A percentile compares a stretch with the other conserved stretches of the same genome.
phyloP scores from a whole-genome alignment of 495 filamentous ascomycete genomes.

The Clohesyomyces aquaticus region DNA sequence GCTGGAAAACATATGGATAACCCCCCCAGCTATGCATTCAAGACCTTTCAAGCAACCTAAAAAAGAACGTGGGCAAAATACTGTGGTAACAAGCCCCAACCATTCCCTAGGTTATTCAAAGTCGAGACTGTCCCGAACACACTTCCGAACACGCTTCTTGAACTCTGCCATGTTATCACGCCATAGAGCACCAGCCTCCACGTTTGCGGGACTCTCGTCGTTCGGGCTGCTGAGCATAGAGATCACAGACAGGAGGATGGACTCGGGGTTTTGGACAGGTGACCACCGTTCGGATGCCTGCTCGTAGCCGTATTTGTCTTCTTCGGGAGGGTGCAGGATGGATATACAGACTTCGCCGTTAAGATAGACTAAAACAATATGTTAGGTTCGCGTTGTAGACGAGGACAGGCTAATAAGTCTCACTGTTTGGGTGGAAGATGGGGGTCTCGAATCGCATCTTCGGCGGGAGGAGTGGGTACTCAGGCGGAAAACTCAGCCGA shows the following conservation, averaged over 20 bases:
- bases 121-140: conserved; percentile 80
- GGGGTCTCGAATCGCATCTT: conserved; percentile 88
- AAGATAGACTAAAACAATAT: conserved; percentile 67
- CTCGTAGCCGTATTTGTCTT: conserved; percentile 96
- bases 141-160: conserved; percentile 71
- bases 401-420: conserved; percentile 19
- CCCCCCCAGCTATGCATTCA: neutral
- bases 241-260: conserved; percentile 89
- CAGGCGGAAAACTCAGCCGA: conserved; percentile 72
- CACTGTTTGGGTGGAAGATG: conserved; percentile 92
- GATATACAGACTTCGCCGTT: conserved; percentile 93
- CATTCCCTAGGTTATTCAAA: conserved; percentile 13
- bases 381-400: conserved; percentile 6
- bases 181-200: conserved; percentile 88
- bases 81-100: neutral
- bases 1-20: neutral
- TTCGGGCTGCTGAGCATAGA: conserved; percentile 92
- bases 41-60: neutral
- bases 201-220: conserved; percentile 92
- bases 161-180: conserved; percentile 83
- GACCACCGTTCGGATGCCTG: conserved; percentile 89
- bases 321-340: conserved; percentile 93
- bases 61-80: neutral
- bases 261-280: conserved; percentile 96
- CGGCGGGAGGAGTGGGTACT: conserved; percentile 88